Percentiles rank a stretch among this genome's conserved stretches.
phyloP scores from a whole-genome alignment of 805 yeast genomes.

The Barnettozyma botsteinii region DNA sequence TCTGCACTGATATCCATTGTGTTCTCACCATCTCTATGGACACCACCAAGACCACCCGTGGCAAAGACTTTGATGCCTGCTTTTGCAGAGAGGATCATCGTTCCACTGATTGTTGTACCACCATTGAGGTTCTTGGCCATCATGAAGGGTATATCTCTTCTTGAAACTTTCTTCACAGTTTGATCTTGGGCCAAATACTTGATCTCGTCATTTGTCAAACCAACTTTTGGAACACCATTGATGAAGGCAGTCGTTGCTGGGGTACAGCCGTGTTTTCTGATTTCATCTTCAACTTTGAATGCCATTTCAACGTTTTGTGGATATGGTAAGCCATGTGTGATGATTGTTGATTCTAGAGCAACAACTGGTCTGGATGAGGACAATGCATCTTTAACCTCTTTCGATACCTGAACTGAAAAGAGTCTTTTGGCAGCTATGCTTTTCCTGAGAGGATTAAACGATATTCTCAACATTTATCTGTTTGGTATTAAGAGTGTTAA shows the following conservation, averaged over 20 bases:
- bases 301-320: constrained; percentile 79
- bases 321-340: constrained; percentile 84
- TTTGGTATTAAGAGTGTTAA: not conserved
- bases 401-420: constrained; percentile 22
- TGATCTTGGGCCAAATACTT: constrained; percentile 35
- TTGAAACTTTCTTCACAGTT: constrained; percentile 56
- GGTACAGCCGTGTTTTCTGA: constrained; percentile 58
- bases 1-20: constrained; percentile 86
- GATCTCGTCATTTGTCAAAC: constrained; percentile 46
- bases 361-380: constrained; percentile 58
- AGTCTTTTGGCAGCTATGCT: not conserved
- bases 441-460: not conserved
- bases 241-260: constrained; percentile 87
- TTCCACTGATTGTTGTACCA: constrained; percentile 87
- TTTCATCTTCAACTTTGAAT: constrained; percentile 49
- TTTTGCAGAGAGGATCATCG: constrained; percentile 71
- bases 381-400: constrained; percentile 61
- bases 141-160: constrained; percentile 72
- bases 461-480: not conserved
- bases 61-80: constrained; percentile 85
- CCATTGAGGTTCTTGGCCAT: constrained; percentile 63
- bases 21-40: constrained; percentile 68
- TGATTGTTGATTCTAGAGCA: constrained; percentile 79
- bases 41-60: constrained; percentile 93
- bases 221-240: constrained; percentile 66